Percentiles rank a stretch among this genome's conserved stretches.
Evolutionary conservation across 306 rosid species (phyloP).

Genomic region (Cucumis cinereus): DNA sequence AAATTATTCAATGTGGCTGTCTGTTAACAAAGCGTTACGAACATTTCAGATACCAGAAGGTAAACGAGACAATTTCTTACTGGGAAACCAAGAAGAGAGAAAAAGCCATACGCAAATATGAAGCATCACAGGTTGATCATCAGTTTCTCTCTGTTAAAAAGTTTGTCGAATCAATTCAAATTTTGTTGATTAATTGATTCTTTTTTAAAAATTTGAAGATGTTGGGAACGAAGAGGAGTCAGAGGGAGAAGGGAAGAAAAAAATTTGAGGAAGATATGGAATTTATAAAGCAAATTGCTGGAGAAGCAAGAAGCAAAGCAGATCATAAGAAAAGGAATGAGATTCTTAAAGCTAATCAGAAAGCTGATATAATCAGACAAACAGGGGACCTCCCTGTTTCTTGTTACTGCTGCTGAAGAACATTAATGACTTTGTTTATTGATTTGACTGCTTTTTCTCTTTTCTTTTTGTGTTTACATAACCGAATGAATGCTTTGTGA

Average conservation of each 20-base stretch:
- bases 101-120: conserved; percentile 26
- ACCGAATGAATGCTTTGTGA: neutral
- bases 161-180: neutral
- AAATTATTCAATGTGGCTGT: too few relatives aligned
- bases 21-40: too few relatives aligned
- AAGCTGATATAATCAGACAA: conserved; percentile 39
- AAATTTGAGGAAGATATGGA: conserved; percentile 14
- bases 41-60: conserved; percentile 45
- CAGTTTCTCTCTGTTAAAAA: neutral
- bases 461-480: neutral
- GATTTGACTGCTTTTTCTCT: neutral
- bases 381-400: conserved; percentile 41
- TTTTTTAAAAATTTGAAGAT: conserved; percentile 5
- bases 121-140: conserved; percentile 39
- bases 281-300: conserved; percentile 27
- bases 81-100: conserved; percentile 59
- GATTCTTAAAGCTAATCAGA: conserved; percentile 31
- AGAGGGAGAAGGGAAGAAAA: conserved; percentile 22
- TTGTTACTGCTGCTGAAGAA: conserved; percentile 45
- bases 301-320: conserved; percentile 44
- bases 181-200: too few relatives aligned
- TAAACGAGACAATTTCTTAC: conserved; percentile 24
- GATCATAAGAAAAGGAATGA: conserved; percentile 22
- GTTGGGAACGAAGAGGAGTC: conserved; percentile 28
- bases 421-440: conserved; percentile 4